phyloP scores from a whole-genome alignment of 495 filamentous ascomycete species.

The Rostrohypoxylon terebratum region DNA sequence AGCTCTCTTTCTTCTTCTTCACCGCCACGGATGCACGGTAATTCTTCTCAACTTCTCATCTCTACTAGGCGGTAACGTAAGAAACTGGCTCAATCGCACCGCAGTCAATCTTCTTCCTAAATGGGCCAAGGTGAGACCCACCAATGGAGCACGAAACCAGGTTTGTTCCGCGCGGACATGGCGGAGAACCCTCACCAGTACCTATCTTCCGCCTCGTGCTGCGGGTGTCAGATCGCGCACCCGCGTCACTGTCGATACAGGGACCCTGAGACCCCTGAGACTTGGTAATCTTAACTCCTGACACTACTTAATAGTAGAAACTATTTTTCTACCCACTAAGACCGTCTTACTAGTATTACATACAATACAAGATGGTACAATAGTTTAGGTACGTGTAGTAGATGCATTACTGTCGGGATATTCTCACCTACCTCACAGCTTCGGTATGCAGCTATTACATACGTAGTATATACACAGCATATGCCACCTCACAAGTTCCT shows the following conservation, averaged over 20 bases:
- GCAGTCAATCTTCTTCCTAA: constrained; percentile 20
- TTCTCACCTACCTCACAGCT: background rate
- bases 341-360: background rate
- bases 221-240: constrained; percentile 20
- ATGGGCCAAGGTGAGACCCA: background rate
- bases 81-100: constrained; percentile 15
- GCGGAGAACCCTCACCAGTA: background rate
- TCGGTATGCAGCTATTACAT: background rate
- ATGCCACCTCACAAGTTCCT: background rate
- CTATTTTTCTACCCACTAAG: background rate
- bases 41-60: background rate
- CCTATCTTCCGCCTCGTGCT: constrained; percentile 21
- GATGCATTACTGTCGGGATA: background rate
- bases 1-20: background rate
- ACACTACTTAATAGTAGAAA: too few species aligned
- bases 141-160: constrained; percentile 7
- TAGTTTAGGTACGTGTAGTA: background rate
- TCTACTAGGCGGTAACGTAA: constrained; percentile 18
- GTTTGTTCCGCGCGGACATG: background rate
- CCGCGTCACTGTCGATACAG: constrained; percentile 2
- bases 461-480: background rate
- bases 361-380: too few species aligned
- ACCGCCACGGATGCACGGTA: constrained; percentile 12
- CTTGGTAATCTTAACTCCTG: constrained; percentile 1
- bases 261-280: constrained; percentile 1